These are phyloP conservation scores for Gracilaria domingensis DNA, from an alignment of 23 red algal genomes.

Conservation along the genomic window DNA sequence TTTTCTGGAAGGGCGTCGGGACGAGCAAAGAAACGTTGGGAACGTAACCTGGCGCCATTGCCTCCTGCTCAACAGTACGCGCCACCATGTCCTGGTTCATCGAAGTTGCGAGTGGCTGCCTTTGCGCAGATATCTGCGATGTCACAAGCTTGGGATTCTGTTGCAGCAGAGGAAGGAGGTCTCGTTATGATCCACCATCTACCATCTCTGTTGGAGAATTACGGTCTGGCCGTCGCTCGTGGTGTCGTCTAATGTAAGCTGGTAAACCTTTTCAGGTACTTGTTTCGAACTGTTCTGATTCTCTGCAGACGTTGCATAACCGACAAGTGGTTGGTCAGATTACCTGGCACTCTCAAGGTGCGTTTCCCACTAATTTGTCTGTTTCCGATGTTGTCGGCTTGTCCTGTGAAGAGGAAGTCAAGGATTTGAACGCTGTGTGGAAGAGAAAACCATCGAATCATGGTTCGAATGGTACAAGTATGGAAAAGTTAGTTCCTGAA, in stretches of 20 bases:
- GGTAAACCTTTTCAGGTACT: constrained; percentile 10
- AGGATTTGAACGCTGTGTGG: no score
- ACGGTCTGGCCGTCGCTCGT: neutral
- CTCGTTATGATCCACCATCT: constrained; percentile 9
- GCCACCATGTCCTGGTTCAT: neutral
- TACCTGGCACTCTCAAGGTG: neutral
- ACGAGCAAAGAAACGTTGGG: neutral
- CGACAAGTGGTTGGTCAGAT: neutral
- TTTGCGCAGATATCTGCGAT: constrained; percentile 3
- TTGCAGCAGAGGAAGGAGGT: neutral
- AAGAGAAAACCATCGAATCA: no score
- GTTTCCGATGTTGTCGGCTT: no score
- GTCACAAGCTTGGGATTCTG: constrained; percentile 3
- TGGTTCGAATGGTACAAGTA: no score
- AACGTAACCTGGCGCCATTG: neutral
- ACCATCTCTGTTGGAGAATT: constrained; percentile 9
- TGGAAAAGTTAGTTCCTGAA: no score
- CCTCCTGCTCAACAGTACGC: neutral
- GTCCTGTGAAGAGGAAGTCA: no score
- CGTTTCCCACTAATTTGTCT: no score
- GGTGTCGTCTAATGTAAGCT: neutral
- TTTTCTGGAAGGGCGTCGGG: neutral
- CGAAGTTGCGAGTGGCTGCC: neutral
- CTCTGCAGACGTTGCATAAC: neutral
- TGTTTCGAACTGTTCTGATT: constrained; percentile 3